A percentile compares a stretch with the other conserved stretches of the same genome.
phyloP scores from a whole-genome alignment of 345 rosid genomes.

The Limnanthes douglasii region DNA sequence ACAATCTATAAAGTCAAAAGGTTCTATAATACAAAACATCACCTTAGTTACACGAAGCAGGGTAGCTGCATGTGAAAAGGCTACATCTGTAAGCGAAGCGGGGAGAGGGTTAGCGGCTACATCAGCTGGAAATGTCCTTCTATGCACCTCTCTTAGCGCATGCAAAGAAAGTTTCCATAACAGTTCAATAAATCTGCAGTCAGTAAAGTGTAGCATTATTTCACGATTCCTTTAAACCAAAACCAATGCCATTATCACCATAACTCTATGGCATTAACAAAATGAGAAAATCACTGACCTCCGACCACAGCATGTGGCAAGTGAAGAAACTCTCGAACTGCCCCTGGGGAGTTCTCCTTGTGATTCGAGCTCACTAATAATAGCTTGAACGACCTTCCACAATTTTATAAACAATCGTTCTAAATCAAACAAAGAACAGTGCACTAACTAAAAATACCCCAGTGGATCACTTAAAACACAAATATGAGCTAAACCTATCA shows the following conservation, averaged over 20 bases:
- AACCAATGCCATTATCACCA: no score
- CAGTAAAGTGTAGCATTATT: no score
- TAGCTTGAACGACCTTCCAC: constrained; percentile 87
- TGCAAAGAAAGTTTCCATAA: constrained; percentile 98
- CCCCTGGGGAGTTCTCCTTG: constrained; percentile 99
- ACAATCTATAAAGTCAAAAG: not conserved
- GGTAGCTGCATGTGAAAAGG: constrained; percentile 97
- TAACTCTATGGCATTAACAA: no score
- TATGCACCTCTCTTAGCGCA: constrained; percentile 90
- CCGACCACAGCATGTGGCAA: constrained; percentile 97
- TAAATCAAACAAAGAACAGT: no score
- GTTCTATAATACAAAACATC: constrained; percentile 1
- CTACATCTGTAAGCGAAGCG: constrained; percentile 89
- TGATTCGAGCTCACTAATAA: constrained; percentile 94
- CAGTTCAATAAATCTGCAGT: constrained; percentile 91
- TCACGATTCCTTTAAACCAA: no score
- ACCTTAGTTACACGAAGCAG: constrained; percentile 98
- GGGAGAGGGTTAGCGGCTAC: constrained; percentile 79
- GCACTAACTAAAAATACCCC: no score
- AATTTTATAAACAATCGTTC: no score
- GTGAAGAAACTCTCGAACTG: constrained; percentile 97
- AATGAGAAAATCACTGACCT: no score
- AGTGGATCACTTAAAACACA: no score
- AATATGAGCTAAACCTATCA: no score
- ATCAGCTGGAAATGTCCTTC: constrained; percentile 85